Evolutionary conservation across 2,329 filamentous ascomycete genomes (phyloP).

Genomic region (Gaeumannomyces sp.): DNA sequence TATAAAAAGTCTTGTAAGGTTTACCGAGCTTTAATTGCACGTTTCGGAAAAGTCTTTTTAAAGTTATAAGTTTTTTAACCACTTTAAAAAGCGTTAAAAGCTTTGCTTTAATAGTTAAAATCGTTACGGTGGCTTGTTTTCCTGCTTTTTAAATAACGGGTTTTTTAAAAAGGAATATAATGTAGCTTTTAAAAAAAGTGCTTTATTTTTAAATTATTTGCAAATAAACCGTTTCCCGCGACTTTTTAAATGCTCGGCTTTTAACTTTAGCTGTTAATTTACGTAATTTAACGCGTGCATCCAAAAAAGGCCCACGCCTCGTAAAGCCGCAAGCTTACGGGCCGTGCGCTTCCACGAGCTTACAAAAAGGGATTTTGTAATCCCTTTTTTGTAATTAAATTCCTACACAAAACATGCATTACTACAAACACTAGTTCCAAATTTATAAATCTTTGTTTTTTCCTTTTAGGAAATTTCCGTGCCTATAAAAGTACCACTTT

Average conservation of each 20-base stretch:
- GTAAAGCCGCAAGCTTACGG: no score
- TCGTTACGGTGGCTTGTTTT: constrained; percentile 11
- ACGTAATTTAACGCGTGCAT: no score
- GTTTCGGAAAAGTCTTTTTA: not conserved
- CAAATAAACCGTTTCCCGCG: not conserved
- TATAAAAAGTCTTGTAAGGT: not conserved
- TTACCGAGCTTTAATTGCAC: not conserved
- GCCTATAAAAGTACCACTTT: no score
- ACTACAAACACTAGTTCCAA: no score
- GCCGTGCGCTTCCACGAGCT: no score
- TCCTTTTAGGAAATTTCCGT: no score
- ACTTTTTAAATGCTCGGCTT: not conserved
- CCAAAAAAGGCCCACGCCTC: no score
- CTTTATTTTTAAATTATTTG: not conserved
- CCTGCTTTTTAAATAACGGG: constrained; percentile 8
- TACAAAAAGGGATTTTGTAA: no score
- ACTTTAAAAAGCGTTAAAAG: not conserved
- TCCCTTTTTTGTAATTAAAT: no score
- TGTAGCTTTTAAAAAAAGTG: not conserved
- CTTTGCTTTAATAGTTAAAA: constrained; percentile 8
- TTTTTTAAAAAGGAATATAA: constrained; percentile 2
- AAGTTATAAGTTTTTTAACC: not conserved
- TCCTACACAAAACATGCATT: no score
- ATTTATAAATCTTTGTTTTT: no score
- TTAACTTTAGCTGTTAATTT: no score